phyloP scores from a whole-genome alignment of 768 basidiomycete genomes.

The Rickenella mellea region DNA sequence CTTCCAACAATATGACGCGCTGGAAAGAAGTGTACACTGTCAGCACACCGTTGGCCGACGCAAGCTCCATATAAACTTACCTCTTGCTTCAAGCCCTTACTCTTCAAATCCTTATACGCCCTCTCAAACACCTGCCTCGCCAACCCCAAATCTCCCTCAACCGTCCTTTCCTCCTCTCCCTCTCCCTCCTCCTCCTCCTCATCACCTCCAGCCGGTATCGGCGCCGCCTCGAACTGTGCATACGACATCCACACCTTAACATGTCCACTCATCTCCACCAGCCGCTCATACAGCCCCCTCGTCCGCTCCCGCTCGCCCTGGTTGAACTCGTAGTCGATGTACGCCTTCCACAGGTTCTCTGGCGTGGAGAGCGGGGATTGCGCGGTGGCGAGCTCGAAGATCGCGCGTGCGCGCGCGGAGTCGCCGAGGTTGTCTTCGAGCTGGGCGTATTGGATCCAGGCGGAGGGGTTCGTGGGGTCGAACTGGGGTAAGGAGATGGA shows the following conservation, averaged over 20 bases:
- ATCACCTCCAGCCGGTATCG: constrained; percentile 55
- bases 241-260: constrained; percentile 97
- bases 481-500: too few species aligned
- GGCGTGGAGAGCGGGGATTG: constrained; percentile 90
- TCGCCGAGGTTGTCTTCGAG: constrained; percentile 84
- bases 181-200: constrained; percentile 64
- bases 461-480: constrained; percentile 83
- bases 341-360: constrained; percentile 89
- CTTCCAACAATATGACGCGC: constrained; percentile 87
- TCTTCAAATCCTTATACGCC: constrained; percentile 84
- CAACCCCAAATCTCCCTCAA: constrained; percentile 56
- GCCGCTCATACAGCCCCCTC: constrained; percentile 80
- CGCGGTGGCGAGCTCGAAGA: constrained; percentile 85
- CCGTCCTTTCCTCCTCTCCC: constrained; percentile 38
- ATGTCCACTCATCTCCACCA: constrained; percentile 79
- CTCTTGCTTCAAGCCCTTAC: too few species aligned
- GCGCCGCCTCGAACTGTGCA: constrained; percentile 83
- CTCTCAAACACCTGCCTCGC: constrained; percentile 79
- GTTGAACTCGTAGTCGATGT: constrained; percentile 92
- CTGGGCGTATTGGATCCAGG: constrained; percentile 96
- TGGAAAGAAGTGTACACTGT: constrained; percentile 26
- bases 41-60: neutral
- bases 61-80: neutral
- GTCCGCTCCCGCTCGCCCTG: constrained; percentile 86
- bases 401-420: constrained; percentile 82